A percentile compares a stretch with the other conserved stretches of the same genome.
Evolutionary conservation across 305 asterid species (phyloP).

Genomic region (Coffea humblotiana): DNA sequence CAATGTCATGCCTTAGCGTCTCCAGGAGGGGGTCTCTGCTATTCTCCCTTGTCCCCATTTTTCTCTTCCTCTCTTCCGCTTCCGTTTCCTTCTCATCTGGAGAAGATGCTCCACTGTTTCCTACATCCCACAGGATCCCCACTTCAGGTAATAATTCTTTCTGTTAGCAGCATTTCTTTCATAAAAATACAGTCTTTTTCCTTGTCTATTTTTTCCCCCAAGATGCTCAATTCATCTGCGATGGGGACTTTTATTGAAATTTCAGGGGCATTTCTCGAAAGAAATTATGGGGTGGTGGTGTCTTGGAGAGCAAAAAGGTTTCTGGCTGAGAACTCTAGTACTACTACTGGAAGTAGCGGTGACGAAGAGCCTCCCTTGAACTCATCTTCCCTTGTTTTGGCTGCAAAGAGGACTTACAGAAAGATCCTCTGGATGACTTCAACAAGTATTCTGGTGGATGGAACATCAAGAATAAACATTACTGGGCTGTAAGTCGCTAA

Average conservation of each 20-base stretch:
- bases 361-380: slow-evolving; percentile 29
- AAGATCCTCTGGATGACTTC: slow-evolving; percentile 72
- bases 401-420: slow-evolving; percentile 66
- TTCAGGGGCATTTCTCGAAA: slow-evolving; percentile 16
- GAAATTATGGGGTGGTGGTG: slow-evolving; percentile 21
- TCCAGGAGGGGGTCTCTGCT: not conserved
- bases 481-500: slow-evolving; percentile 77
- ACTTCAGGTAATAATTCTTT: slow-evolving; percentile 11
- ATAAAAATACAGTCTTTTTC: not conserved
- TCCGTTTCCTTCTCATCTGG: slow-evolving; percentile 8
- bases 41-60: not conserved
- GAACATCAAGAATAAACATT: slow-evolving; percentile 80
- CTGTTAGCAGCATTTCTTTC: not conserved
- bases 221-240: not conserved
- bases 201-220: not conserved
- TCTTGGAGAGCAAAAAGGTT: slow-evolving; percentile 47
- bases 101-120: not conserved
- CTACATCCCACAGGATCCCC: not conserved
- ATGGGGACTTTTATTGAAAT: slow-evolving; percentile 2
- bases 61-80: slow-evolving; percentile 12
- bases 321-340: slow-evolving; percentile 36
- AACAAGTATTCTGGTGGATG: slow-evolving; percentile 71
- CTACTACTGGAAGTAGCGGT: slow-evolving; percentile 25
- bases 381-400: slow-evolving; percentile 60
- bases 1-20: slow-evolving; percentile 7